These are phyloP conservation scores for Tulasnella sp. DNA, from an alignment of 768 basidiomycete genomes.

Conservation along the genomic window DNA sequence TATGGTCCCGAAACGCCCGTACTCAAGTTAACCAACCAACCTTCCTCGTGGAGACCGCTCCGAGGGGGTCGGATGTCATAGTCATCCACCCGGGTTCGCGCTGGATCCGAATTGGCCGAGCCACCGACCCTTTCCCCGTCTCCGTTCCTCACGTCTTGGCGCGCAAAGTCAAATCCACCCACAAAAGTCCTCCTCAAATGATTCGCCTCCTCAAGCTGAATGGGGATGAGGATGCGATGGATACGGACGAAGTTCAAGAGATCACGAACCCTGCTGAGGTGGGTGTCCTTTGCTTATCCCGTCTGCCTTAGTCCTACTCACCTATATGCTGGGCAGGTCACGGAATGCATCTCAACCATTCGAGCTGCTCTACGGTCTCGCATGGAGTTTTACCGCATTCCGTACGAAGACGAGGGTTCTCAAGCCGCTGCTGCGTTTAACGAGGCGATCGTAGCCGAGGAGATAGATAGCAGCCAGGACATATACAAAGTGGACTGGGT, in stretches of 20 bases:
- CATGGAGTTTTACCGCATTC: slow-evolving; percentile 43
- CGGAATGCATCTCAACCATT: slow-evolving; percentile 53
- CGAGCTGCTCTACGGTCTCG: slow-evolving; percentile 26
- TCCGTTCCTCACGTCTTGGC: slow-evolving; percentile 19
- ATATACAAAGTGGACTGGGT: slow-evolving; percentile 81
- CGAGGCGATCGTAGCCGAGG: slow-evolving; percentile 70
- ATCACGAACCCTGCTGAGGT: slow-evolving; percentile 3
- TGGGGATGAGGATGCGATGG: background rate
- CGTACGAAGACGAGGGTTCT: slow-evolving; percentile 35
- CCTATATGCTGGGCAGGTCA: slow-evolving; percentile 39
- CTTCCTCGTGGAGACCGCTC: slow-evolving; percentile 19
- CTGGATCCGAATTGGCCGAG: slow-evolving; percentile 27
- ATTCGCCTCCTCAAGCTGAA: background rate
- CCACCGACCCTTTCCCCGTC: slow-evolving; percentile 22
- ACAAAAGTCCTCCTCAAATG: background rate
- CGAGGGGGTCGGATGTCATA: slow-evolving; percentile 19
- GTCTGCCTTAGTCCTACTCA: background rate
- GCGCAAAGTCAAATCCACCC: slow-evolving; percentile 4
- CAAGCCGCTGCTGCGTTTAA: slow-evolving; percentile 42
- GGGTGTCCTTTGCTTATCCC: background rate
- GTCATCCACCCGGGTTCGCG: slow-evolving; percentile 31
- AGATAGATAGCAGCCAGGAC: slow-evolving; percentile 77
- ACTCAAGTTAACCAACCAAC: slow-evolving; percentile 20
- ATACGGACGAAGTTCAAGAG: background rate
- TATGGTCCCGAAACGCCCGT: slow-evolving; percentile 44